Base-by-base conservation (phyloP, 305 asterid species). In the Ilex paraguariensis region DNA sequence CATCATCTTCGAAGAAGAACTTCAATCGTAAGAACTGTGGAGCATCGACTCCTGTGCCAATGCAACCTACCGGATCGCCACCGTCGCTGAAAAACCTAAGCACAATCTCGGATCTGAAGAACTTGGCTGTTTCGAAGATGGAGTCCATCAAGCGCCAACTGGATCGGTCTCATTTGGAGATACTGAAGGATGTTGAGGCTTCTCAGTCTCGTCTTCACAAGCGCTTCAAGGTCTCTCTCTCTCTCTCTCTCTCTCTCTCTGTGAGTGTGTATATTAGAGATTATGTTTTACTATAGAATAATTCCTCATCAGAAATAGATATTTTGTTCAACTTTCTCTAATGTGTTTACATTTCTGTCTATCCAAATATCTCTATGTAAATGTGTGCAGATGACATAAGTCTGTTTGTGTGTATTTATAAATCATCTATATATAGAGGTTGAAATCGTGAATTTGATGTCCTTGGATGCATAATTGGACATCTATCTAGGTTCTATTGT, bases 201-300 rank as follows among this genome's bases (percentile, higher is more conserved):
- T 86, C 92, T 54, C 77, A 82, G 52, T 80, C 81, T 81, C 95
- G 96, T 53, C 82, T 87, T 57, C 87, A 80, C 71, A 93, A 90
- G 69, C 95, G 95, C 31, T 74, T 75, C 71, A 87, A 93, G 99
- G 99, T 90, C 42, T 66, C 11, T 65, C 10, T 45, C 46, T 48
- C 28, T 21, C 28, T 0, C 28, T 0, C 28, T 0, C 28, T 0
- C 2, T 2, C 7, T n/a, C n/a, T n/a, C n/a, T n/a, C n/a, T 36
- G 44, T 45, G 44, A n/a, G 51, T 8, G 15, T 59, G 46, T 32
- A 15, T 13, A 32, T 59, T 17, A 32, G 62, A 39, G 14, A 10
- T 40, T 58, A 2, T 2, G 15, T 36, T 58, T 5, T 36, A 4
- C 6, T 36, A 4, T 1, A 0, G 6, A 3, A 36, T 36, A 36